phyloP scores from a whole-genome alignment of 805 yeast genomes.

The Cyberlindnera maclurae region DNA sequence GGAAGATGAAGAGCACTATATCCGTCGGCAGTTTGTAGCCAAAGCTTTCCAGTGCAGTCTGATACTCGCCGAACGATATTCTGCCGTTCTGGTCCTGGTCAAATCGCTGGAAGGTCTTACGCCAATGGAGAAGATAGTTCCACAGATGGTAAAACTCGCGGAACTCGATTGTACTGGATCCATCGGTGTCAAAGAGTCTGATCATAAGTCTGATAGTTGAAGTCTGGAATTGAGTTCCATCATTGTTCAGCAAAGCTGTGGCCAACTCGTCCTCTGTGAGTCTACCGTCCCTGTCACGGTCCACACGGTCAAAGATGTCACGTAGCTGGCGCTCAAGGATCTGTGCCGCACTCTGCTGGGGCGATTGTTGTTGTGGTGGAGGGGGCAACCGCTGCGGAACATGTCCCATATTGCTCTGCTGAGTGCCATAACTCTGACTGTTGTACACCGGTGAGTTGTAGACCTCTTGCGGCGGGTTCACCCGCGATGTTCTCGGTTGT shows the following conservation, averaged over 20 bases:
- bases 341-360: slow-evolving; percentile 14
- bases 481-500: background rate
- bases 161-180: slow-evolving; percentile 38
- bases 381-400: slow-evolving; percentile 5
- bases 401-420: too few relatives aligned
- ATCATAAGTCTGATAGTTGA: slow-evolving; percentile 58
- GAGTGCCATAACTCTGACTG: background rate
- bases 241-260: slow-evolving; percentile 53
- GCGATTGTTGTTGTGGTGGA: slow-evolving; percentile 3
- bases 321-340: slow-evolving; percentile 39
- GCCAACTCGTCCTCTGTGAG: slow-evolving; percentile 53
- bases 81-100: slow-evolving; percentile 53
- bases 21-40: slow-evolving; percentile 57
- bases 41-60: slow-evolving; percentile 52
- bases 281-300: slow-evolving; percentile 45
- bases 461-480: too few relatives aligned
- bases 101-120: slow-evolving; percentile 52
- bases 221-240: slow-evolving; percentile 53
- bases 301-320: slow-evolving; percentile 47
- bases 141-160: slow-evolving; percentile 62
- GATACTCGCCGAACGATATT: slow-evolving; percentile 61
- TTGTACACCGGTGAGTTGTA: background rate
- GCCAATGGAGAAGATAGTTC: slow-evolving; percentile 63
- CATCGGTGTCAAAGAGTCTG: slow-evolving; percentile 49
- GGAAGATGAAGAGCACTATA: slow-evolving; percentile 51